Base-by-base conservation (phyloP, 2,329 filamentous ascomycete genomes). In the Chaetothyriales sp. region DNA sequence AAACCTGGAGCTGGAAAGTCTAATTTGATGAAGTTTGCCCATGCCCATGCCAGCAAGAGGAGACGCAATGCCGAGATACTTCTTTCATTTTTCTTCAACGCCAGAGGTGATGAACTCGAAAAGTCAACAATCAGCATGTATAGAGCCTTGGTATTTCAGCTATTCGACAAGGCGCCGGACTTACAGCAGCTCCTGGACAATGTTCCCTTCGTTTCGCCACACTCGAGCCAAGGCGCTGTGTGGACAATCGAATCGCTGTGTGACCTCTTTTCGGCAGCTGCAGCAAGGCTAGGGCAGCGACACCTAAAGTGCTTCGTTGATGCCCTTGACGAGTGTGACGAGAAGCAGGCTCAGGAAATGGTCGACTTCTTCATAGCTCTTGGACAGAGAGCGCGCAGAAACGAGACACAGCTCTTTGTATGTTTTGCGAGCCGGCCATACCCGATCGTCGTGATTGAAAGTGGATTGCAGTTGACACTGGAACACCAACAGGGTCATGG, bases 71-170 rank as follows among this genome's bases (percentile, higher is more conserved):
- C 22, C 20, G 52, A 54, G 1, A 43, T 63, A 0, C 55, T 70
- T 0, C 51, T 73, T 1, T 70, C 67, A 0, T 77, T 75, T 58
- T 77, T 75, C 64, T 77, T 77, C 64, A 71, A 75, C 51, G 72
- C 72, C 0, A 61, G 70, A 50, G 73, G 73, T 0, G 61, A 64
- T 0, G 29, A 61, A 4, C 59, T 74, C 7, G 73, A 80, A 46
- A 75, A 65, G 49, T 70, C 74, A 0, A 64, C 67, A 0, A 22
- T 63, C 0, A 77, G 77, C 0, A 68, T 80, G 61, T 78, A 77
- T 55, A 67, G 75, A 2, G 74, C 74, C 0, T 50, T 80, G 0
- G 51, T 80, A 0, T 54, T 64, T 1, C 74, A 80, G 43, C 60
- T 80, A 0, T 60, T 80, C 0, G 20, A 64, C 0, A 56, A 61